Conservation (phyloP, 495 filamentous ascomycete species). For the Neurospora sp. region DNA sequence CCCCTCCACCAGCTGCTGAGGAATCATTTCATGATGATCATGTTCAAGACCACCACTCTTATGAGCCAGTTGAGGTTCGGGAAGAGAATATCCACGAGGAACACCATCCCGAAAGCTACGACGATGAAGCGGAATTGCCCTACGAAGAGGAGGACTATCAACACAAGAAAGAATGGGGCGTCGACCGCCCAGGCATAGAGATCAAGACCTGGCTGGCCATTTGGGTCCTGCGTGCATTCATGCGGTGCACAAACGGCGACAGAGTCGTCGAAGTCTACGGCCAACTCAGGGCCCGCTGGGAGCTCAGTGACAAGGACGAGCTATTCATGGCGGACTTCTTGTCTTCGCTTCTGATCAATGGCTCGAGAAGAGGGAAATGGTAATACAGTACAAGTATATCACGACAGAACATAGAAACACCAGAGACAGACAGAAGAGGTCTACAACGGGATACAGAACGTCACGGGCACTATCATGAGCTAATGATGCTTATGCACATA, state of each 20-base stretch:
- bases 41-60: not conserved
- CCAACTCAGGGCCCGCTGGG: constrained; percentile 27
- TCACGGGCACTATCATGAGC: not conserved
- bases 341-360: constrained; percentile 5
- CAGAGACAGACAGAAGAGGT: not conserved
- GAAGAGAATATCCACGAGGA: not conserved
- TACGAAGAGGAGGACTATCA: not conserved
- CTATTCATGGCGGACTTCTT: constrained; percentile 31
- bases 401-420: not conserved
- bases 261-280: constrained; percentile 34
- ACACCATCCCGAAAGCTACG: not conserved
- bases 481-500: not conserved
- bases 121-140: not conserved
- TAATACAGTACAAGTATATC: not conserved
- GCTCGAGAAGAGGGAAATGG: not conserved
- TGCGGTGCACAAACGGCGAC: constrained; percentile 24
- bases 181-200: constrained; percentile 22
- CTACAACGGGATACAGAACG: not conserved
- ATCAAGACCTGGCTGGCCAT: constrained; percentile 40
- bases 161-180: not conserved
- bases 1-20: not conserved
- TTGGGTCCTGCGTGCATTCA: constrained; percentile 38
- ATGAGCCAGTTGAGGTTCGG: not conserved
- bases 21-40: not conserved
- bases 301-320: constrained; percentile 15